Evolutionary conservation across 2,329 filamentous ascomycete species (phyloP).

Genomic region (Colletotrichum spaethianum): DNA sequence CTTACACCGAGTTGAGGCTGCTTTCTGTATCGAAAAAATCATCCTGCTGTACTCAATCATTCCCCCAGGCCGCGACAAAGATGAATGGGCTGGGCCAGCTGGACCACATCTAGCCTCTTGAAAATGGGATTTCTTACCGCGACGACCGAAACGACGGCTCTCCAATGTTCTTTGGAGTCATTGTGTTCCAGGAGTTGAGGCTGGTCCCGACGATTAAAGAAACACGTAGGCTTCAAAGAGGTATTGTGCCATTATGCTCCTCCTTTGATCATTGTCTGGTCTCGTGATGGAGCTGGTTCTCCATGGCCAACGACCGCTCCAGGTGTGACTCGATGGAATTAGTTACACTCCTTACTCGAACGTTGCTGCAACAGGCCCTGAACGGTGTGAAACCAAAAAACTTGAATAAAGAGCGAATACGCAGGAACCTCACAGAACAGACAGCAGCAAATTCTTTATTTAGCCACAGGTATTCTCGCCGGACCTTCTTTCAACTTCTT

Average conservation of each 20-base stretch:
- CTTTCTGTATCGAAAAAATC: too few relatives aligned
- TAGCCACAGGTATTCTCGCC: not conserved
- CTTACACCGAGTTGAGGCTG: too few relatives aligned
- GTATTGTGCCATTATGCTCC: too few relatives aligned
- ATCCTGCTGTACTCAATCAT: too few relatives aligned
- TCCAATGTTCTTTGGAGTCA: not conserved
- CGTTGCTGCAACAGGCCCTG: not conserved
- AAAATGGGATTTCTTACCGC: not conserved
- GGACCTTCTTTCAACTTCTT: too few relatives aligned
- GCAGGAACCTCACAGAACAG: accelerated
- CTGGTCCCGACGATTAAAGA: not conserved
- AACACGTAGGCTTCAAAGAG: too few relatives aligned
- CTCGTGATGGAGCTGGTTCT: not conserved
- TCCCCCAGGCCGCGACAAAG: too few relatives aligned
- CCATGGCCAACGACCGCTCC: not conserved
- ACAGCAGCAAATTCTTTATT: not conserved
- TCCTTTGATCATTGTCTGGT: not conserved
- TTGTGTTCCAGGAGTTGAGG: not conserved
- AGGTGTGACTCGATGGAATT: not conserved
- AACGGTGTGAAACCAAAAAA: too few relatives aligned
- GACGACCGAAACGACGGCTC: not conserved
- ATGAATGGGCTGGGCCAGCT: too few relatives aligned
- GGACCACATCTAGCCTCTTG: too few relatives aligned
- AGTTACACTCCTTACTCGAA: not conserved
- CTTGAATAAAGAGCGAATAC: not conserved